Conservation (phyloP, 2,329 filamentous ascomycete genomes). For the Xylogone sp. region DNA sequence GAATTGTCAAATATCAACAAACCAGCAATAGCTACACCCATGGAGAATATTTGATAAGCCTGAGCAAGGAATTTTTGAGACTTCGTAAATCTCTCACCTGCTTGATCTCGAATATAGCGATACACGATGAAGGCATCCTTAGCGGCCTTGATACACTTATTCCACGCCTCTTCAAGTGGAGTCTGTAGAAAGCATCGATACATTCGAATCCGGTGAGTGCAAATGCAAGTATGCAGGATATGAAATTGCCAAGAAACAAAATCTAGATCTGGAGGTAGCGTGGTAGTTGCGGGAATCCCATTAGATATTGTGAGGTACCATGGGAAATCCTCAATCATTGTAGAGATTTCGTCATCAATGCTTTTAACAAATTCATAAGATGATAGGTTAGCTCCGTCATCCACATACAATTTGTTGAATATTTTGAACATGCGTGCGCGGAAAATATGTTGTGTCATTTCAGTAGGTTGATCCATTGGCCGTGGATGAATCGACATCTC, state of each 20-base stretch:
- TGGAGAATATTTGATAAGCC: not conserved
- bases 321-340: not conserved
- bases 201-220: slow-evolving; percentile 21
- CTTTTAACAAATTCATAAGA: slow-evolving; percentile 19
- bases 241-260: slow-evolving; percentile 22
- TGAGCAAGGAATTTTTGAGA: not conserved
- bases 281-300: slow-evolving; percentile 9
- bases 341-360: slow-evolving; percentile 19
- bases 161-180: not conserved
- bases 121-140: not conserved
- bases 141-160: not conserved
- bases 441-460: slow-evolving; percentile 35
- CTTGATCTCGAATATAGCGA: not conserved
- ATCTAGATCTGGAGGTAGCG: slow-evolving; percentile 11
- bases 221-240: slow-evolving; percentile 22
- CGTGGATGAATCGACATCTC: slow-evolving; percentile 10
- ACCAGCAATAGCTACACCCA: not conserved
- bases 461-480: slow-evolving; percentile 17
- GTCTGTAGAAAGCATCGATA: not conserved
- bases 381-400: not conserved
- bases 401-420: slow-evolving; percentile 21
- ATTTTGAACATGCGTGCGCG: slow-evolving; percentile 31
- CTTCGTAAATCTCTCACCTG: not conserved
- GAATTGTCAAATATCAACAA: not conserved
- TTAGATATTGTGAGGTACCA: not conserved